Evolutionary conservation across 2,329 filamentous ascomycete species (phyloP).

Genomic region (Colletotrichum navitas): DNA sequence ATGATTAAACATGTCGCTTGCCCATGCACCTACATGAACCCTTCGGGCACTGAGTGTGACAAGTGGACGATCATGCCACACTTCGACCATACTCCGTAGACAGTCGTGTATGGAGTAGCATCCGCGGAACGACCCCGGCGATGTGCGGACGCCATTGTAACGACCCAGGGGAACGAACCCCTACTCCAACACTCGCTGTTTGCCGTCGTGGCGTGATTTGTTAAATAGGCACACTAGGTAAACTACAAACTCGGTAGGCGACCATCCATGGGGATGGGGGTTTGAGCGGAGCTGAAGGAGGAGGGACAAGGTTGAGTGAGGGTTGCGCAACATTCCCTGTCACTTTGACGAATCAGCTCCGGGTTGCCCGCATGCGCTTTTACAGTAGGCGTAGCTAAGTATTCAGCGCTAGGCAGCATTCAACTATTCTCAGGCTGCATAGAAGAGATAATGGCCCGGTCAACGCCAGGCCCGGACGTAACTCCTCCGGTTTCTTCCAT

Average conservation of each 20-base stretch:
- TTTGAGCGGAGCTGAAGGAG: background rate
- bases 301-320: slow-evolving; percentile 5
- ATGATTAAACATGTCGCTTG: background rate
- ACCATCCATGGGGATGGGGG: no score
- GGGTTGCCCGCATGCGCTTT: background rate
- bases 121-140: slow-evolving; percentile 12
- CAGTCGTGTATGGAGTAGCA: background rate
- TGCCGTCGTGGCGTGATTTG: no score
- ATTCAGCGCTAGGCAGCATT: background rate
- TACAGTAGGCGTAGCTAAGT: no score
- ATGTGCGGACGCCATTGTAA: background rate
- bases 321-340: slow-evolving; percentile 1
- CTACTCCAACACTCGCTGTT: no score
- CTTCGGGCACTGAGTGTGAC: background rate
- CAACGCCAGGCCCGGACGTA: no score
- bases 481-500: background rate
- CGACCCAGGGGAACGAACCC: background rate
- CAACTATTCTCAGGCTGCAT: background rate
- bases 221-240: no score
- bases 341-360: slow-evolving; percentile 25
- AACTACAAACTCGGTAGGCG: no score
- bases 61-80: slow-evolving; percentile 25
- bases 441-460: background rate
- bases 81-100: background rate
- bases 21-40: background rate